A percentile compares a stretch with the other conserved stretches of the same genome.
phyloP scores from a whole-genome alignment of 2,329 filamentous ascomycete species.

The Gremmenia infestans region DNA sequence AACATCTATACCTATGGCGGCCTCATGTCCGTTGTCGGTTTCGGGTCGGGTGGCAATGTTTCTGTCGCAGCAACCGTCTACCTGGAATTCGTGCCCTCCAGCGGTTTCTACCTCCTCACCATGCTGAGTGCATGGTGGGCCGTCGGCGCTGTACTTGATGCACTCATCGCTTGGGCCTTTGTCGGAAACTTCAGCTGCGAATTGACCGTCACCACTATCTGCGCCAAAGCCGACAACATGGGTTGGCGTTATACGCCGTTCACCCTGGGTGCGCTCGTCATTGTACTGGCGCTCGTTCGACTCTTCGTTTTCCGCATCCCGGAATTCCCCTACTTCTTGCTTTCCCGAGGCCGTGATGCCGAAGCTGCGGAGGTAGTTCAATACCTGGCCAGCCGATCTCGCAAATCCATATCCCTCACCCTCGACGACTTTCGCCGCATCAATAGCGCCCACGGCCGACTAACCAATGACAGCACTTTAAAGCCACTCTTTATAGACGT shows the following conservation, averaged over 20 bases:
- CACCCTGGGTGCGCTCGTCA: slow-evolving; percentile 40
- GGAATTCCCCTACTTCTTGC: slow-evolving; percentile 1
- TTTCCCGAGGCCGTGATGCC: slow-evolving; percentile 2
- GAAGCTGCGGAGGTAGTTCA: not conserved
- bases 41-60: slow-evolving; percentile 51
- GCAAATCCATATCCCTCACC: not conserved
- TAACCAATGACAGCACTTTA: too few species aligned
- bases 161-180: slow-evolving; percentile 28
- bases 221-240: slow-evolving; percentile 41
- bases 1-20: too few species aligned
- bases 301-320: slow-evolving; percentile 26
- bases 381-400: not conserved
- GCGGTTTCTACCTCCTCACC: slow-evolving; percentile 60
- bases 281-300: slow-evolving; percentile 36
- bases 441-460: too few species aligned
- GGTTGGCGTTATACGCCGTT: slow-evolving; percentile 49
- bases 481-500: too few species aligned
- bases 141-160: slow-evolving; percentile 27
- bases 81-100: slow-evolving; percentile 50
- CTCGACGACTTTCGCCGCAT: slow-evolving; percentile 13
- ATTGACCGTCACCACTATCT: slow-evolving; percentile 26
- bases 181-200: slow-evolving; percentile 28
- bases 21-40: too few species aligned
- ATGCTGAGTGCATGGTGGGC: slow-evolving; percentile 56
- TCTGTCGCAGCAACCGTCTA: slow-evolving; percentile 48